These are phyloP conservation scores for Cyberlindnera japonica DNA, from an alignment of 805 yeast genomes.

Conservation along the genomic window DNA sequence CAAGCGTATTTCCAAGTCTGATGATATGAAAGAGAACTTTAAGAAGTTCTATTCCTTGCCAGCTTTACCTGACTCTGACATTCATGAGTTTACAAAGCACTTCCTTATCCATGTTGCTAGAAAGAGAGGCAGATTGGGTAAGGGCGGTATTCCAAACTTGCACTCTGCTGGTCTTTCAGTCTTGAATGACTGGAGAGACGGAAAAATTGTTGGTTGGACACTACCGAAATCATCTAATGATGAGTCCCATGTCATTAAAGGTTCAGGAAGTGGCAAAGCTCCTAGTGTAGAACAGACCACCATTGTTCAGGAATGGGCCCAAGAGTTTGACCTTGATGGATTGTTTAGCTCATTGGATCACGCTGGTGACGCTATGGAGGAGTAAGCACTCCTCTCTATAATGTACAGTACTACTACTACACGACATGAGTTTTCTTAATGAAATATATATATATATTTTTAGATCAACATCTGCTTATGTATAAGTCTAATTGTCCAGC, in stretches of 20 bases:
- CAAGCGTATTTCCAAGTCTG: conserved; percentile 68
- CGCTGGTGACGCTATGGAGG: conserved; percentile 1
- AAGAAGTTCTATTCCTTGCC: conserved; percentile 75
- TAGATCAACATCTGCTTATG: not conserved
- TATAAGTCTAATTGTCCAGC: conserved; percentile 30
- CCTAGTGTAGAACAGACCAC: conserved; percentile 52
- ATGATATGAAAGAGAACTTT: conserved; percentile 74
- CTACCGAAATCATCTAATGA: conserved; percentile 59
- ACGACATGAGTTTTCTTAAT: too few species aligned
- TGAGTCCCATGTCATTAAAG: conserved; percentile 25
- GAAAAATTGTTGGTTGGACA: conserved; percentile 89
- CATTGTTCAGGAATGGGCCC: conserved; percentile 86
- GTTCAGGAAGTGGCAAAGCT: conserved; percentile 30
- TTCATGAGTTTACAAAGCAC: conserved; percentile 77
- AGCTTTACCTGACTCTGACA: conserved; percentile 65
- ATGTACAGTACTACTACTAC: too few species aligned
- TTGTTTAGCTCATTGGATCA: conserved; percentile 48
- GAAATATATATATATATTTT: not conserved
- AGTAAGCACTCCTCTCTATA: too few species aligned
- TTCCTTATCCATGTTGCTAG: conserved; percentile 92
- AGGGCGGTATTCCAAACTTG: conserved; percentile 89
- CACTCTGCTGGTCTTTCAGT: conserved; percentile 80
- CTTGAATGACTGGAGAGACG: conserved; percentile 95
- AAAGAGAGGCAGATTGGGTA: conserved; percentile 84
- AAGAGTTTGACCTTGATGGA: conserved; percentile 90